These are phyloP conservation scores for Lenzites betulinus DNA, from an alignment of 768 basidiomycete species.

Conservation along the genomic window DNA sequence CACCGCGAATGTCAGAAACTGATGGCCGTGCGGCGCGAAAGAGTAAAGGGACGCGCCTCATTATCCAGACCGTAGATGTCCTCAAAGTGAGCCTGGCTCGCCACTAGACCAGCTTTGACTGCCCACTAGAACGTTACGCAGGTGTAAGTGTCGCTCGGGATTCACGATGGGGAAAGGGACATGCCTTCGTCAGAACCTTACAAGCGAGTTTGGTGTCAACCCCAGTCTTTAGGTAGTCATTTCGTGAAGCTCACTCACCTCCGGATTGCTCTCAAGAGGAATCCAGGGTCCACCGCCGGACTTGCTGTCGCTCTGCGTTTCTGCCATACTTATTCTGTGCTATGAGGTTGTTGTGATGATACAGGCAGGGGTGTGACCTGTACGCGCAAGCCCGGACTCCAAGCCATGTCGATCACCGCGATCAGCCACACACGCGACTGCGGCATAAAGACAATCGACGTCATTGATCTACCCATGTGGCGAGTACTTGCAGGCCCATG, in stretches of 20 bases:
- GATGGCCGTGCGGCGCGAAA: neutral
- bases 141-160: neutral
- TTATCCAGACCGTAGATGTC: conserved; percentile 77
- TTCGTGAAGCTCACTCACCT: conserved; percentile 36
- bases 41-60: conserved; percentile 44
- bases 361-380: neutral
- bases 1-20: neutral
- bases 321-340: neutral
- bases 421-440: neutral
- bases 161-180: too few relatives aligned
- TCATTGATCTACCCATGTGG: neutral
- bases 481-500: too few relatives aligned
- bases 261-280: conserved; percentile 77
- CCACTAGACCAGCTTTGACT: conserved; percentile 61
- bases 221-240: too few relatives aligned
- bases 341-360: neutral
- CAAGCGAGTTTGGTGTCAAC: neutral
- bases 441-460: neutral
- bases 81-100: conserved; percentile 51
- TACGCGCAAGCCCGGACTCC: neutral
- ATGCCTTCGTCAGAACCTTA: conserved; percentile 38
- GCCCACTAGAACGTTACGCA: conserved; percentile 55
- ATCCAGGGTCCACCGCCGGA: conserved; percentile 51
- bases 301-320: neutral
- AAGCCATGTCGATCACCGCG: conserved; percentile 1